A percentile compares a stretch with the other conserved stretches of the same genome.
Conservation (phyloP, 495 filamentous ascomycete species). For the Aspergillus indologenus region DNA sequence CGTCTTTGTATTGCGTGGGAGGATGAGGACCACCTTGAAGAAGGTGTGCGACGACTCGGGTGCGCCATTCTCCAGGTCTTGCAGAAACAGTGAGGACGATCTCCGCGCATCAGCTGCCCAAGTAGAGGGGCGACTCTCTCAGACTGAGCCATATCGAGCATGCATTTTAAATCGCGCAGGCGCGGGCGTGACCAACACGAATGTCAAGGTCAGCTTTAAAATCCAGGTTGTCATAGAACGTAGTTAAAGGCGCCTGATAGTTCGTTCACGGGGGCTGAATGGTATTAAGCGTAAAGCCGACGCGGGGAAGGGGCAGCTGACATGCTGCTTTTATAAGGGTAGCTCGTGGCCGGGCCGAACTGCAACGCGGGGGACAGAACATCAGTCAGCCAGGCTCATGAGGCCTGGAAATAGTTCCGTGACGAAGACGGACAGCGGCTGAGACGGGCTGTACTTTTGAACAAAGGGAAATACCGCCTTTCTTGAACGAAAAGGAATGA, state of each 20-base stretch:
- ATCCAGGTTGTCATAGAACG: background rate
- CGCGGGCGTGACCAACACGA: background rate
- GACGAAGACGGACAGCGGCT: no score
- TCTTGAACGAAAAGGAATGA: background rate
- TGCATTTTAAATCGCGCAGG: background rate
- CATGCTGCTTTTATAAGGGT: background rate
- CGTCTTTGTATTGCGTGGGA: slow-evolving; percentile 77
- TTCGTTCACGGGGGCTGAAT: background rate
- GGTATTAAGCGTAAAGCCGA: background rate
- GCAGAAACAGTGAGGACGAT: background rate
- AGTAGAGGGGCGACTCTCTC: background rate
- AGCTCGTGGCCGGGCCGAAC: background rate
- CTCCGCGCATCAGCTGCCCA: background rate
- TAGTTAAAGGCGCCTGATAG: background rate
- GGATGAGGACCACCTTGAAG: slow-evolving; percentile 60
- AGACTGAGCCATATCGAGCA: background rate
- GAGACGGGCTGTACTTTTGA: no score
- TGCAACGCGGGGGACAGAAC: background rate
- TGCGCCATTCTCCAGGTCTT: slow-evolving; percentile 11
- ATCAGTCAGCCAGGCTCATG: background rate
- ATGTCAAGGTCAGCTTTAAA: background rate
- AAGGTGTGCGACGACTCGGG: slow-evolving; percentile 52
- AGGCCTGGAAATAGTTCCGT: no score
- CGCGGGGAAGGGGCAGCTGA: background rate
- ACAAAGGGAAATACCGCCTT: no score